Evolutionary conservation across 73 alveolate genomes (phyloP).

Genomic region (Stentor roeselii): DNA sequence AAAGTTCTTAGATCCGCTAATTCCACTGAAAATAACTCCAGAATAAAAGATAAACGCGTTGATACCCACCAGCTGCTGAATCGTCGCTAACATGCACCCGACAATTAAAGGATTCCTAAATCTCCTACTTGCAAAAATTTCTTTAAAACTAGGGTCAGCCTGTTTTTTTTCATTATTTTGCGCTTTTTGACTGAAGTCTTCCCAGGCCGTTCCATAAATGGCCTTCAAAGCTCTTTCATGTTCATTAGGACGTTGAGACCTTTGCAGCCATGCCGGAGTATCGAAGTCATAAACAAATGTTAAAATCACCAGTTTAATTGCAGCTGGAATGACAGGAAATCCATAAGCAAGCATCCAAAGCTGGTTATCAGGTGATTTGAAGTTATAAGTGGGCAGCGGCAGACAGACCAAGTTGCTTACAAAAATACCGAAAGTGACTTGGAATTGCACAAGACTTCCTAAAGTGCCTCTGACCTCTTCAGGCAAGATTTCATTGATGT

Average conservation of each 20-base stretch:
- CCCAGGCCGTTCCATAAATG: not conserved
- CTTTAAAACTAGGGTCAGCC: not conserved
- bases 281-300: conserved; percentile 9
- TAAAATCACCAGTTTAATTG: conserved; percentile 22
- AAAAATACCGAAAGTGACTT: conserved; percentile 19
- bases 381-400: conserved; percentile 7
- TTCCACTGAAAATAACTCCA: not conserved
- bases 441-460: conserved; percentile 23
- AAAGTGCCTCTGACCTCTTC: conserved; percentile 1
- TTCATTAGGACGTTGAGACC: not conserved
- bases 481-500: conserved; percentile 28
- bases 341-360: conserved; percentile 22
- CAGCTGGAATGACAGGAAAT: conserved; percentile 14
- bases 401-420: not conserved
- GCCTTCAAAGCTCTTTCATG: not conserved
- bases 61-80: conserved; percentile 31
- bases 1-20: not conserved
- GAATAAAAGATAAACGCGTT: conserved; percentile 29
- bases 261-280: conserved; percentile 8
- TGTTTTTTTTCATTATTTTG: not conserved
- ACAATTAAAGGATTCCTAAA: not conserved
- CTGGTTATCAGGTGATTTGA: not conserved
- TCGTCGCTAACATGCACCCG: not conserved
- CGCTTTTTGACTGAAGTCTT: not conserved
- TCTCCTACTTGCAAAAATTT: not conserved